phyloP scores from a whole-genome alignment of 495 filamentous ascomycete genomes.

The Podospora fimiseda region DNA sequence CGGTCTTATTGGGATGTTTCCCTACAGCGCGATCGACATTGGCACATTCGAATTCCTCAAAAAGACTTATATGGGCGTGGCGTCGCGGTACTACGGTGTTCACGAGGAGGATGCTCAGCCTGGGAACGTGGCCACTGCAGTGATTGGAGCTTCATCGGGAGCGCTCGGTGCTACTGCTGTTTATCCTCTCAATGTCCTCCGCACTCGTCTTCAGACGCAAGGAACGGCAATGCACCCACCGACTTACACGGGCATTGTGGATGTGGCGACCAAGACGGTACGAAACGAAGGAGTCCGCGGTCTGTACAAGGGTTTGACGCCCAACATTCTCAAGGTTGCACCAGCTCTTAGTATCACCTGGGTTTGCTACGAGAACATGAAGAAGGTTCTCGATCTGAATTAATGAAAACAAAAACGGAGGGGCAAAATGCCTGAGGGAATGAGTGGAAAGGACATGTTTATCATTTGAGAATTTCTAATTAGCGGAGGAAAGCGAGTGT shows the following conservation, averaged over 20 bases:
- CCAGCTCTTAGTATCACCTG: conserved; percentile 96
- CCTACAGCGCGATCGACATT: conserved; percentile 94
- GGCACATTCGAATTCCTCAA: conserved; percentile 93
- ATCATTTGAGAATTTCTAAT: neutral
- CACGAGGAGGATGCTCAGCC: conserved; percentile 77
- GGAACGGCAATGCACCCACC: conserved; percentile 86
- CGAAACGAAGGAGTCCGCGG: conserved; percentile 77
- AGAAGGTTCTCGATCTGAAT: conserved; percentile 64
- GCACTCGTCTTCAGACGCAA: conserved; percentile 90
- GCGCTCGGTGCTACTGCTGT: conserved; percentile 91
- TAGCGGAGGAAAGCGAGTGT: conserved; percentile 2
- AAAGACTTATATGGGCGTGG: conserved; percentile 57
- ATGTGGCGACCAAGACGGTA: conserved; percentile 77
- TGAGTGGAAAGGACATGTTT: neutral
- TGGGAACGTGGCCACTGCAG: conserved; percentile 70
- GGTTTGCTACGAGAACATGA: conserved; percentile 95
- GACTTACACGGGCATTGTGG: conserved; percentile 81
- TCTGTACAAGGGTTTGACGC: conserved; percentile 90
- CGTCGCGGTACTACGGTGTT: conserved; percentile 61
- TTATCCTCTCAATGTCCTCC: conserved; percentile 90
- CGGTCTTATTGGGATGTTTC: conserved; percentile 92
- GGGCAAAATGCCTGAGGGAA: too few species aligned
- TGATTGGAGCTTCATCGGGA: conserved; percentile 82
- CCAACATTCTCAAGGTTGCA: conserved; percentile 93
- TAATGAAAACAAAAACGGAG: conserved; percentile 4